Evolutionary conservation across 176 grass and related monocot species (phyloP).

Genomic region (Phoenix dactylifera): DNA sequence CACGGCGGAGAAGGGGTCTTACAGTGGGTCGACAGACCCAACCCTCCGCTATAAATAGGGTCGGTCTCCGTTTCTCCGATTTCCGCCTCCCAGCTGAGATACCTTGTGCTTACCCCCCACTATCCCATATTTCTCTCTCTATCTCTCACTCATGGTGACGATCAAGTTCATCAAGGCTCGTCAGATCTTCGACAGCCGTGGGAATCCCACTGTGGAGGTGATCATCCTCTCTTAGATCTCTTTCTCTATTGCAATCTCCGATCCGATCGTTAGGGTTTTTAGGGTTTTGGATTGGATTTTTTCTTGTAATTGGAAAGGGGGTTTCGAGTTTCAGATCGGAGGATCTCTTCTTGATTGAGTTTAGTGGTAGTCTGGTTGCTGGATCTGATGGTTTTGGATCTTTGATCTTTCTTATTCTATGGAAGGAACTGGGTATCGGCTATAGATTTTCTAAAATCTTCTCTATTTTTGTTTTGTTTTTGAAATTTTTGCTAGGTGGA

Average conservation of each 20-base stretch:
- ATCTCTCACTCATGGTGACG: constrained; percentile 2
- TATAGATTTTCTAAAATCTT: background rate
- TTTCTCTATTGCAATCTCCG: background rate
- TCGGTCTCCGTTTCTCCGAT: no score
- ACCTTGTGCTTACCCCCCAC: no score
- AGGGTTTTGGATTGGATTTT: no score
- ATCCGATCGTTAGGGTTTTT: background rate
- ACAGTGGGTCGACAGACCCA: no score
- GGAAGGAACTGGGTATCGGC: background rate
- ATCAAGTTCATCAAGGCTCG: constrained; percentile 43
- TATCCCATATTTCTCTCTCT: no score
- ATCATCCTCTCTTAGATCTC: background rate
- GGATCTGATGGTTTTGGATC: background rate
- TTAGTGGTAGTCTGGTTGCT: background rate
- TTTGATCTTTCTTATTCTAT: constrained; percentile 1
- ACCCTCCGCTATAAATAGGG: no score
- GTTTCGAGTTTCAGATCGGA: no score
- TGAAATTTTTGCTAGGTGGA: constrained; percentile 36
- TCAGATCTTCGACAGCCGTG: constrained; percentile 49
- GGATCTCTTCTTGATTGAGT: no score
- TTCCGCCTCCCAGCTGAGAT: no score
- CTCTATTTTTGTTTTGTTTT: background rate
- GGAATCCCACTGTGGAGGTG: constrained; percentile 48
- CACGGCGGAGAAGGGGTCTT: no score
- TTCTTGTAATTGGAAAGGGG: no score